Conservation (phyloP, 352 stramenopile genomes). For the Phytophthora hybrid region DNA sequence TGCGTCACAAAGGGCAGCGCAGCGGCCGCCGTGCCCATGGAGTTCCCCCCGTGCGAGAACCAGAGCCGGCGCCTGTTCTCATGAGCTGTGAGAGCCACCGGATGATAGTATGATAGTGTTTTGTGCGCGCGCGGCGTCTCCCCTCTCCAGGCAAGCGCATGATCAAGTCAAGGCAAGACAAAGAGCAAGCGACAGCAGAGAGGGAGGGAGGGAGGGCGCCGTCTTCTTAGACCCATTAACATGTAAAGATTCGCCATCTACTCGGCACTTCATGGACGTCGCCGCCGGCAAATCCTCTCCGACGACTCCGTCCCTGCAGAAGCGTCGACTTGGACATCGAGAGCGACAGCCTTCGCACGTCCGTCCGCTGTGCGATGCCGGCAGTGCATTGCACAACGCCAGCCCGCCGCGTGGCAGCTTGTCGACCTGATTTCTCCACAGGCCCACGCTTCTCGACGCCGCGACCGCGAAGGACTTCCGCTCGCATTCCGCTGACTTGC, state of each 20-base stretch:
- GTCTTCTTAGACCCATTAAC: slow-evolving; percentile 26
- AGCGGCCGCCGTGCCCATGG: slow-evolving; percentile 43
- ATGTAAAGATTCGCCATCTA: slow-evolving; percentile 24
- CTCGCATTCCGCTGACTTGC: slow-evolving; percentile 10
- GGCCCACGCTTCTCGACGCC: not conserved
- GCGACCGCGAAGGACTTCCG: slow-evolving; percentile 10
- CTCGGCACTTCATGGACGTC: not conserved
- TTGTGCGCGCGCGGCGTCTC: slow-evolving; percentile 22
- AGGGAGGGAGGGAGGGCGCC: slow-evolving; percentile 2
- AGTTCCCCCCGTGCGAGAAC: slow-evolving; percentile 48
- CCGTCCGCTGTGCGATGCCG: not conserved
- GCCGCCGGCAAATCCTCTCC: slow-evolving; percentile 13
- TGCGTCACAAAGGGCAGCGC: slow-evolving; percentile 44
- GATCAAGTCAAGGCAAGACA: not conserved
- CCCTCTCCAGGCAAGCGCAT: not conserved
- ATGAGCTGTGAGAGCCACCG: slow-evolving; percentile 17
- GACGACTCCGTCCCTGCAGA: slow-evolving; percentile 4
- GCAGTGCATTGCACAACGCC: not conserved
- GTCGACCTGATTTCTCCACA: slow-evolving; percentile 21
- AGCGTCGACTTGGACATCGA: not conserved
- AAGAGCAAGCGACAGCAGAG: no score
- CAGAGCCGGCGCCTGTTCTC: slow-evolving; percentile 43
- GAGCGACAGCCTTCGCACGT: no score
- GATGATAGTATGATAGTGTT: slow-evolving; percentile 41
- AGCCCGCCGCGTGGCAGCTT: not conserved